Conservation (phyloP, 306 rosid species). For the Quercus gilva region DNA sequence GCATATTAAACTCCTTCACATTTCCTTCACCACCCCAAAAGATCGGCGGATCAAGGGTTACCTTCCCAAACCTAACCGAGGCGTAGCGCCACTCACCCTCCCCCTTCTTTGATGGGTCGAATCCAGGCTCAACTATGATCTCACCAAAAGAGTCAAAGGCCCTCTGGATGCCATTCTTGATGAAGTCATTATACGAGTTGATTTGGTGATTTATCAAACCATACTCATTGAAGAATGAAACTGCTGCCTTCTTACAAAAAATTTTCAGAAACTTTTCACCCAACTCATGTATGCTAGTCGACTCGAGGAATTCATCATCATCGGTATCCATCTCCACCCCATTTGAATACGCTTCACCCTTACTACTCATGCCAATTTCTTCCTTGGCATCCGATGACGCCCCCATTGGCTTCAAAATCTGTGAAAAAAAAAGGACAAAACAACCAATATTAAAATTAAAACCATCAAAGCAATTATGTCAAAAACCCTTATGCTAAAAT, state of each 20-base stretch:
- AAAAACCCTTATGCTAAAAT: background rate
- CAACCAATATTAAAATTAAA: background rate
- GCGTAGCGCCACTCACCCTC: constrained; percentile 71
- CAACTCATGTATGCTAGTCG: constrained; percentile 31
- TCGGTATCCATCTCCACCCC: constrained; percentile 24
- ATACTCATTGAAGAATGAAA: constrained; percentile 51
- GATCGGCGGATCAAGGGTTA: constrained; percentile 61
- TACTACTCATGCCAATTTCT: constrained; percentile 55
- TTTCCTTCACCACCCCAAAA: constrained; percentile 76
- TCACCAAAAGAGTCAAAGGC: constrained; percentile 69
- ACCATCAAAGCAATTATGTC: background rate
- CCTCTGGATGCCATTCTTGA: constrained; percentile 48
- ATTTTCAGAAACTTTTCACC: constrained; percentile 30
- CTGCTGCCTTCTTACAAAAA: constrained; percentile 55
- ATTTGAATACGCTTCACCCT: constrained; percentile 29
- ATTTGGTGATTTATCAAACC: constrained; percentile 91
- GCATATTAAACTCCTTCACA: constrained; percentile 55
- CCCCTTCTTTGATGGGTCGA: constrained; percentile 85
- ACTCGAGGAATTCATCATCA: constrained; percentile 29
- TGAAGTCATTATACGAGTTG: constrained; percentile 69
- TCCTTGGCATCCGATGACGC: constrained; percentile 46
- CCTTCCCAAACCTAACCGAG: constrained; percentile 66
- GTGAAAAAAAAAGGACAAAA: background rate
- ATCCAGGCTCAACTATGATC: constrained; percentile 64
- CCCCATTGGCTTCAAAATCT: constrained; percentile 35